These are phyloP conservation scores for Azolla pinnata DNA, from an alignment of 75 land plant species.

Conservation along the genomic window DNA sequence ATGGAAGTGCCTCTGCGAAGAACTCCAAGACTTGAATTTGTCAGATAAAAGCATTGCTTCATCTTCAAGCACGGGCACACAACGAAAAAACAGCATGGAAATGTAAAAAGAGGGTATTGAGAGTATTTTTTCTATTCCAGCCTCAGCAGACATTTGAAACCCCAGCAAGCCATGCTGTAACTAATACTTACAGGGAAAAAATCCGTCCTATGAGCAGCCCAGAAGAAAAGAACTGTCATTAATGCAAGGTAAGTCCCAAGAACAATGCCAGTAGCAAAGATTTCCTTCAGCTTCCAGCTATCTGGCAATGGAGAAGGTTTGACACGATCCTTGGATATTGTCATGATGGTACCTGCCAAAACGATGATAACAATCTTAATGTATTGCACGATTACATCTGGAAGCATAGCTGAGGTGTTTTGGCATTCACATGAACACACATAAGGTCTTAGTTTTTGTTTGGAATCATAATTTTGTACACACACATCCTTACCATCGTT, in stretches of 20 bases:
- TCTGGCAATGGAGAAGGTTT: slow-evolving; percentile 73
- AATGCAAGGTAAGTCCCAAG: slow-evolving; percentile 64
- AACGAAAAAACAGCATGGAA: too few relatives aligned
- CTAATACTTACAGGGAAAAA: slow-evolving; percentile 52
- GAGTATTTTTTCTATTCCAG: too few relatives aligned
- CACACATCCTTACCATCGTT: slow-evolving; percentile 38
- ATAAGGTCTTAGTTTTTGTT: neutral
- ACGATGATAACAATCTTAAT: neutral
- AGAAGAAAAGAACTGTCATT: slow-evolving; percentile 67
- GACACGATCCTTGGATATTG: slow-evolving; percentile 66
- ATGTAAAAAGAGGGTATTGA: too few relatives aligned
- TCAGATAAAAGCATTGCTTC: too few relatives aligned
- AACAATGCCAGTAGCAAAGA: slow-evolving; percentile 60
- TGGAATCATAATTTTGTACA: neutral
- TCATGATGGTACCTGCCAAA: slow-evolving; percentile 61
- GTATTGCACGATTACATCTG: neutral
- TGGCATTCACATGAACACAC: neutral
- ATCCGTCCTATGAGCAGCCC: slow-evolving; percentile 33
- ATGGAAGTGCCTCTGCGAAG: neutral
- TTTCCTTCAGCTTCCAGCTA: slow-evolving; percentile 69
- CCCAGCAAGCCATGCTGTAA: too few relatives aligned
- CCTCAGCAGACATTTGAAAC: too few relatives aligned
- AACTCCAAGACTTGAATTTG: too few relatives aligned
- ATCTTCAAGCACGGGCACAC: too few relatives aligned
- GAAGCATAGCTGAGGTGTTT: neutral